Percentiles rank a stretch among this genome's conserved stretches.
Conservation (phyloP, 148 eudicot genomes). For the Oxyria digyna region DNA sequence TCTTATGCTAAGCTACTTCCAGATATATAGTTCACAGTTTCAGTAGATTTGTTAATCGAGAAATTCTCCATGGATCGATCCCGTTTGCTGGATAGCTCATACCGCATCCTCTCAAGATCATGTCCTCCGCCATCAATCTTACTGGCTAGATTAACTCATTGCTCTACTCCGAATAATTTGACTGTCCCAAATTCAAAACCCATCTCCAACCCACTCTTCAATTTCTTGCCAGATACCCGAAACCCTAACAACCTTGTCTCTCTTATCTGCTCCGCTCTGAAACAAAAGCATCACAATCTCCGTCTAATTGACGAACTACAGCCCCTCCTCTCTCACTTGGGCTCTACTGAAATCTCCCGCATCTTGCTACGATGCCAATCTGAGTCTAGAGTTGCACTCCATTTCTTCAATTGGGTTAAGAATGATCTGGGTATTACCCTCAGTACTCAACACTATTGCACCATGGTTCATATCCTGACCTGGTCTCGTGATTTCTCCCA, state of each 20-base stretch:
- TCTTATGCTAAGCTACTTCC: too few relatives aligned
- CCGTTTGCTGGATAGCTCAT: not conserved
- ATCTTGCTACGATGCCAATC: conserved; percentile 78
- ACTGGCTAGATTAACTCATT: not conserved
- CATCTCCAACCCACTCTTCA: conserved; percentile 48
- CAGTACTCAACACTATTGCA: conserved; percentile 36
- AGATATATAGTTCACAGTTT: too few relatives aligned
- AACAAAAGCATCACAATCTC: conserved; percentile 15
- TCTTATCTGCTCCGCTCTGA: conserved; percentile 39
- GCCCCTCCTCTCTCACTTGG: conserved; percentile 45
- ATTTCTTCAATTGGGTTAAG: conserved; percentile 72
- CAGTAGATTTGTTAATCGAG: not conserved
- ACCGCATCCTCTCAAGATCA: not conserved
- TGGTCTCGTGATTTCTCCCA: conserved; percentile 41
- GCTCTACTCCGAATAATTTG: conserved; percentile 20
- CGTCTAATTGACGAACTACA: conserved; percentile 21
- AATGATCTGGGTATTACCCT: conserved; percentile 42
- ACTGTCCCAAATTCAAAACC: conserved; percentile 15
- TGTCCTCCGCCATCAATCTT: not conserved
- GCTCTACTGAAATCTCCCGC: conserved; percentile 46
- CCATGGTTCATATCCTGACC: conserved; percentile 53
- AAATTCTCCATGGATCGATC: not conserved
- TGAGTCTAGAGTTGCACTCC: conserved; percentile 44
- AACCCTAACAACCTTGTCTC: conserved; percentile 64
- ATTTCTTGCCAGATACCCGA: conserved; percentile 46